Evolutionary conservation across 2,329 filamentous ascomycete species (phyloP).

Genomic region (Sphaerulina vaccinii): DNA sequence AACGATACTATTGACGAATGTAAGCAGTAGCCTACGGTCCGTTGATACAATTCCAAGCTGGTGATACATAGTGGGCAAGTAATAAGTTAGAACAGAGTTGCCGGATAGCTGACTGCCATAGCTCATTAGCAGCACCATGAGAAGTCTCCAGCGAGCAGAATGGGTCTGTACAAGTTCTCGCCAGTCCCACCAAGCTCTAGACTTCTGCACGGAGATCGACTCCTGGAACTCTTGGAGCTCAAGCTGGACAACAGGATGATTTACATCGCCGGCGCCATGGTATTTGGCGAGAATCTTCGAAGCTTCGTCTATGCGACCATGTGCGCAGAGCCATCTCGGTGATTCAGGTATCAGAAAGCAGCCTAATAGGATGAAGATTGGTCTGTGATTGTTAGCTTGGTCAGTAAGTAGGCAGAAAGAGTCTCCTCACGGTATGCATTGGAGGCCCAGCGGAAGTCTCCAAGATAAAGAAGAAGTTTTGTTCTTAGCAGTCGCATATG

Average conservation of each 20-base stretch:
- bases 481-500: slow-evolving; percentile 24
- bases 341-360: slow-evolving; percentile 19
- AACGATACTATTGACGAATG: slow-evolving; percentile 16
- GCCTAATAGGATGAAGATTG: slow-evolving; percentile 15
- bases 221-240: slow-evolving; percentile 20
- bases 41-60: slow-evolving; percentile 14
- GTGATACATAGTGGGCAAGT: slow-evolving; percentile 13
- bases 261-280: slow-evolving; percentile 17
- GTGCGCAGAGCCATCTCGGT: slow-evolving; percentile 19
- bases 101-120: slow-evolving; percentile 14
- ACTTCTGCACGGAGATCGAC: slow-evolving; percentile 13
- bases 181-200: slow-evolving; percentile 18
- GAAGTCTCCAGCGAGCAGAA: slow-evolving; percentile 13
- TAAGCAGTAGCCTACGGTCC: slow-evolving; percentile 9
- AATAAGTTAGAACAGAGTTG: slow-evolving; percentile 14
- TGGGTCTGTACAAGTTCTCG: slow-evolving; percentile 12
- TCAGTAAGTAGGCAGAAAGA: background rate
- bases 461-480: slow-evolving; percentile 20
- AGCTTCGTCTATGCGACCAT: slow-evolving; percentile 20
- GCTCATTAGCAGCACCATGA: slow-evolving; percentile 12
- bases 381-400: background rate
- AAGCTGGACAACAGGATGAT: slow-evolving; percentile 14
- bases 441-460: slow-evolving; percentile 26
- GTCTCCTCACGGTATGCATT: slow-evolving; percentile 18
- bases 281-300: slow-evolving; percentile 17